These are phyloP conservation scores for Cyclostephanos invisitatus DNA, from an alignment of 108 stramenopile genomes.

Conservation along the genomic window DNA sequence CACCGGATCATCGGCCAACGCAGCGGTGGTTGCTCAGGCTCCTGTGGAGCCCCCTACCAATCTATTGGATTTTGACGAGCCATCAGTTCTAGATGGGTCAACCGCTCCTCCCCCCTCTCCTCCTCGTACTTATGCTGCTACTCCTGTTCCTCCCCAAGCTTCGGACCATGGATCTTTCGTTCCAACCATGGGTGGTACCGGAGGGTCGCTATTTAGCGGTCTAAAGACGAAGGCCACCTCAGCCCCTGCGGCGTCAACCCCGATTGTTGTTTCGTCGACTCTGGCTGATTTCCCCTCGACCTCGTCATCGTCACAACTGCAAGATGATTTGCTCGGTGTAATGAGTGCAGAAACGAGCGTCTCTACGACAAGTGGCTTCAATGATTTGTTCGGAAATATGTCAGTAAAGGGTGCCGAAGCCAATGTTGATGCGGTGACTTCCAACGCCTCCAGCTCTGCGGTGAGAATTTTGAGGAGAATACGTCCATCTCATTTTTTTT, in stretches of 20 bases:
- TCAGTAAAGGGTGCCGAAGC: slow-evolving; percentile 33
- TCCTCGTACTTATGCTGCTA: slow-evolving; percentile 18
- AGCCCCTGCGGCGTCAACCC: slow-evolving; percentile 10
- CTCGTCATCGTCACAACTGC: slow-evolving; percentile 17
- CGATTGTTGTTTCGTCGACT: slow-evolving; percentile 20
- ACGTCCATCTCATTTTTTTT: too few species aligned
- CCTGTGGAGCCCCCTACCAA: slow-evolving; percentile 60
- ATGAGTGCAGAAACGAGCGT: slow-evolving; percentile 14
- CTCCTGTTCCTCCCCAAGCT: slow-evolving; percentile 17
- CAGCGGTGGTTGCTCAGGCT: slow-evolving; percentile 44
- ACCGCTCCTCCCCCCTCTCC: slow-evolving; percentile 42
- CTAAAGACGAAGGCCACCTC: slow-evolving; percentile 53
- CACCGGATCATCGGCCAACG: slow-evolving; percentile 21
- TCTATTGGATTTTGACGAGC: slow-evolving; percentile 77
- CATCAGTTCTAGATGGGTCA: slow-evolving; percentile 21
- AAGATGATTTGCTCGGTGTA: slow-evolving; percentile 52
- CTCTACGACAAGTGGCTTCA: slow-evolving; percentile 26
- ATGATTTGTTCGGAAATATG: slow-evolving; percentile 57
- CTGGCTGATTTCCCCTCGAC: slow-evolving; percentile 23
- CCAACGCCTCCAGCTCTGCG: slow-evolving; percentile 1
- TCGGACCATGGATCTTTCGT: slow-evolving; percentile 16
- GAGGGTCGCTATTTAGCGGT: slow-evolving; percentile 58
- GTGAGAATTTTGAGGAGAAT: slow-evolving; percentile 8
- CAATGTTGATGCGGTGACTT: slow-evolving; percentile 8
- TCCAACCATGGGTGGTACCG: slow-evolving; percentile 6